Percentiles rank a stretch among this genome's conserved stretches.
phyloP scores from a whole-genome alignment of 768 basidiomycete genomes.

The Ramaria rubella region DNA sequence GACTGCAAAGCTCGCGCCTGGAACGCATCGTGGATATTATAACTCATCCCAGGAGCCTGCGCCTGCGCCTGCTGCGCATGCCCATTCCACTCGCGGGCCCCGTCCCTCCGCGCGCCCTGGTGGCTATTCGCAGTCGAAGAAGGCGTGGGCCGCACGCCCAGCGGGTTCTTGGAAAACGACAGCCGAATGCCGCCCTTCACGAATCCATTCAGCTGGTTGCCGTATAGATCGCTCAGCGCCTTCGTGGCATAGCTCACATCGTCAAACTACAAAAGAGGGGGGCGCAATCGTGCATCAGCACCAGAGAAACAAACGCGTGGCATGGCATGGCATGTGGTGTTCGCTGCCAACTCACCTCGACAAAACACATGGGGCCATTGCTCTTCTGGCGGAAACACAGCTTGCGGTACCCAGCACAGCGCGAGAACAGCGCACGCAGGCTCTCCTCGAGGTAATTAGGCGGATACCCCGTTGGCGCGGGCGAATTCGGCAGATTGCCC shows the following conservation, averaged over 20 bases:
- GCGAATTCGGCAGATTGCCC: conserved; percentile 88
- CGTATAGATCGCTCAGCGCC: conserved; percentile 87
- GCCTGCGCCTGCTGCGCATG: neutral
- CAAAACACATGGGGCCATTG: conserved; percentile 99
- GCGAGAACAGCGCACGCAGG: conserved; percentile 73
- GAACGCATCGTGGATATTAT: conserved; percentile 3
- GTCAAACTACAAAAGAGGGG: conserved; percentile 57
- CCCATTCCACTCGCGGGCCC: conserved; percentile 31
- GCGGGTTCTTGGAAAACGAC: conserved; percentile 96
- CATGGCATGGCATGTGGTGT: no score
- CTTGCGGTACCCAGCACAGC: conserved; percentile 79
- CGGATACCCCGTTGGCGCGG: conserved; percentile 63
- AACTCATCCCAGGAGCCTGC: conserved; percentile 2
- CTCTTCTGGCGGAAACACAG: conserved; percentile 94
- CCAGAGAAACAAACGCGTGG: no score
- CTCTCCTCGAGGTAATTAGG: conserved; percentile 82
- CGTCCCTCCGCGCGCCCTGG: neutral
- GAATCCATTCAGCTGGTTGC: conserved; percentile 81
- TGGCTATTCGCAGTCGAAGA: conserved; percentile 1
- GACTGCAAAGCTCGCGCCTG: neutral
- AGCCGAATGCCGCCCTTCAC: conserved; percentile 96
- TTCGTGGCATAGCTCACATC: conserved; percentile 79
- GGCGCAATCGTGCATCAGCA: neutral
- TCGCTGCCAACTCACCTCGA: conserved; percentile 88
- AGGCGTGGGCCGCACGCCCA: conserved; percentile 84